Conservation (phyloP, 257 asterid genomes). For the Buddleja alternifolia region DNA sequence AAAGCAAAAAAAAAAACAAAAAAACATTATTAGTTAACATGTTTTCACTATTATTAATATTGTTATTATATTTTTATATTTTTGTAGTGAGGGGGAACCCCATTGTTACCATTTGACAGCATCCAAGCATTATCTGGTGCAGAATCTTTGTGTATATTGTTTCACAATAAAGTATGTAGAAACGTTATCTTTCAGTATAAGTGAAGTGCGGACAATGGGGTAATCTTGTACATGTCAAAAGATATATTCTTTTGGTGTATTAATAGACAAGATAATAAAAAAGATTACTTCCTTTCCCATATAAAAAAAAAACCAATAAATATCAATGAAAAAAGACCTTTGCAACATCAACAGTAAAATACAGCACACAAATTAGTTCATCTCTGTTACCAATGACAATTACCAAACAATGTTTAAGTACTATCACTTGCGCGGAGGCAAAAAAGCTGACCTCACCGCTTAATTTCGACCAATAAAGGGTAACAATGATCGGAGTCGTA, state of each 20-base stretch:
- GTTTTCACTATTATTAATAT: no score
- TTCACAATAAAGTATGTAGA: constrained; percentile 14
- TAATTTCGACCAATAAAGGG: constrained; percentile 72
- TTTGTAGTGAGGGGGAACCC: constrained; percentile 25
- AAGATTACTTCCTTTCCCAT: constrained; percentile 8
- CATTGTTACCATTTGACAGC: constrained; percentile 21
- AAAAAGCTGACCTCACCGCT: constrained; percentile 34
- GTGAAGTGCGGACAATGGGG: constrained; percentile 8
- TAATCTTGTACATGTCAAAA: constrained; percentile 38
- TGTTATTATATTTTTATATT: background rate
- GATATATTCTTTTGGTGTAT: constrained; percentile 16
- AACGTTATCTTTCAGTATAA: constrained; percentile 12
- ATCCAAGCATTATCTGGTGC: constrained; percentile 24
- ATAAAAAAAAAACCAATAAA: no score
- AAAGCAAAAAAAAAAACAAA: no score
- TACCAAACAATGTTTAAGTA: background rate
- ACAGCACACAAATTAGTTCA: no score
- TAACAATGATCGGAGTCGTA: constrained; percentile 89
- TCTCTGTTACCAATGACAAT: no score
- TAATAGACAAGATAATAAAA: background rate
- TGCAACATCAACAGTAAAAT: background rate
- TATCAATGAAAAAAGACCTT: no score
- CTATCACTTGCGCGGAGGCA: background rate
- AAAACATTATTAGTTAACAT: background rate
- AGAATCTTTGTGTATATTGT: constrained; percentile 31